Evolutionary conservation across 495 filamentous ascomycete genomes (phyloP), one percentile per base, ranked within the genome.

Genomic region (Acidiella bohemica): DNA sequence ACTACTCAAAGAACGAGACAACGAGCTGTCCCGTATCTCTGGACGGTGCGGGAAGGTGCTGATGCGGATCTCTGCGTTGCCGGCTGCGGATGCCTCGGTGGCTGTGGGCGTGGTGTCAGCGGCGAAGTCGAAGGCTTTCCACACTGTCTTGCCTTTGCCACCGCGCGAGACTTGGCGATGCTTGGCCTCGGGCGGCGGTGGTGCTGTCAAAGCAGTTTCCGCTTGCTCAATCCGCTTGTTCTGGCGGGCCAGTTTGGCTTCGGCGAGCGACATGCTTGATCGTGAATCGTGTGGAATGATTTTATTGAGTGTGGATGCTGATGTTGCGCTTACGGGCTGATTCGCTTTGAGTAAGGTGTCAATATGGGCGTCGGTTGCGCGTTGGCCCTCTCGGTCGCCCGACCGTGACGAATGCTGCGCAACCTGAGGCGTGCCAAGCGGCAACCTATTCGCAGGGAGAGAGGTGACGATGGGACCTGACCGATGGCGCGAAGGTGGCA

Each of bases 241-340:
- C 24, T 51, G 48, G n/a, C 48, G 48, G 9, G 37, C 38, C 1
- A 51, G 43, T 35, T 47, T 51, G 26, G 48, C 38, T 27, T 32
- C 43, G 2, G 48, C 48, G 18, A 43, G 41, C 9, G 38, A 32
- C 44, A 47, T 42, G 23, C 18, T 23, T 5, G 42, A n/a, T n/a
- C n/a, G n/a, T n/a, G n/a, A n/a, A n/a, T n/a, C n/a, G n/a, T n/a
- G n/a, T n/a, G n/a, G n/a, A n/a, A n/a, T n/a, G n/a, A n/a, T n/a
- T n/a, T n/a, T n/a, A n/a, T n/a, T n/a, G n/a, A n/a, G n/a, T n/a
- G n/a, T n/a, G n/a, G n/a, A n/a, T n/a, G n/a, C n/a, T n/a, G n/a
- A n/a, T n/a, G n/a, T n/a, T n/a, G n/a, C n/a, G n/a, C n/a, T n/a
- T n/a, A n/a, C n/a, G n/a, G n/a, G n/a, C n/a, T n/a, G n/a, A n/a